Percentiles rank a stretch among this genome's conserved stretches.
Conservation (phyloP, 495 filamentous ascomycete genomes). For the Podospora sp. region DNA sequence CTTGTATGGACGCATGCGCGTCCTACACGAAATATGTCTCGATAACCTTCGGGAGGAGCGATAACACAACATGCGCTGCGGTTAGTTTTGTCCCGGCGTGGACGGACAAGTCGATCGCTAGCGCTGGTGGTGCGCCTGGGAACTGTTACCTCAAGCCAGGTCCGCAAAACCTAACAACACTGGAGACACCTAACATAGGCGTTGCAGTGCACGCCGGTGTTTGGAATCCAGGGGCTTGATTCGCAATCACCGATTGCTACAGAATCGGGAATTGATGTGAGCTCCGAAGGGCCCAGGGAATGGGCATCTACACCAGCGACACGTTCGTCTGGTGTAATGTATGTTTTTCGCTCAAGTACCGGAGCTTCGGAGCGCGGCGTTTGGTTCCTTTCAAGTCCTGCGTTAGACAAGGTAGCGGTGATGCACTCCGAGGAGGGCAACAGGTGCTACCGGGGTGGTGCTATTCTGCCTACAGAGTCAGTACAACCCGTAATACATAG, state of each 20-base stretch:
- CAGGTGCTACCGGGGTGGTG: no score
- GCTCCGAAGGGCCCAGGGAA: background rate
- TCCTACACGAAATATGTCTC: constrained; percentile 42
- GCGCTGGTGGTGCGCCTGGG: constrained; percentile 36
- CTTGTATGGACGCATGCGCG: constrained; percentile 53
- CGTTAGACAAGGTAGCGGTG: background rate
- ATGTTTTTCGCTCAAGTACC: no score
- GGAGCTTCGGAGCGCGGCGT: background rate
- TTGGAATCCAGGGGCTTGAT: constrained; percentile 10
- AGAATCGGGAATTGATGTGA: background rate
- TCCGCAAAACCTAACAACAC: constrained; percentile 36
- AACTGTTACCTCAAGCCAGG: constrained; percentile 53
- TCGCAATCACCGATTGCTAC: background rate
- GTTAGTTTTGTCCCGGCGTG: constrained; percentile 50
- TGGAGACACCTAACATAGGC: constrained; percentile 35
- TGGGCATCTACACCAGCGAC: no score
- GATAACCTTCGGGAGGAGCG: constrained; percentile 27
- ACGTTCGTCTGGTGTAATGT: background rate
- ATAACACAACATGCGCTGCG: constrained; percentile 41
- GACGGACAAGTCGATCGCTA: constrained; percentile 40
- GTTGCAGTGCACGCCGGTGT: constrained; percentile 33
- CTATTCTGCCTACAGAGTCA: no score
- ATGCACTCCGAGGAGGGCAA: background rate
- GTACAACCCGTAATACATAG: background rate
- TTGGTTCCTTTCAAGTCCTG: background rate